Evolutionary conservation across 2,329 filamentous ascomycete species (phyloP).

Genomic region (Exophiala bonariae): DNA sequence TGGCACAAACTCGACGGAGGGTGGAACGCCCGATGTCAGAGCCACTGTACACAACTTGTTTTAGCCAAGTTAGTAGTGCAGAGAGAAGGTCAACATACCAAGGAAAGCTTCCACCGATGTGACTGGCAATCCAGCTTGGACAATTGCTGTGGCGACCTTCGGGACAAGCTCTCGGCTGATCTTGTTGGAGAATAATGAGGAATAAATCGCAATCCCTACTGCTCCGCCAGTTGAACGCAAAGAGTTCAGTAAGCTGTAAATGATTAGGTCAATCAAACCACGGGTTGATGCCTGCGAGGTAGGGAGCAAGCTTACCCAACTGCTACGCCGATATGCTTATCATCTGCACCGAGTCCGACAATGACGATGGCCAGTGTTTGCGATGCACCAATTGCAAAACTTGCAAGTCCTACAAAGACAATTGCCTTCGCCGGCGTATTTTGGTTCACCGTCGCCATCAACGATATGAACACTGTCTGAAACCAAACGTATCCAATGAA

Average conservation of each 20-base stretch:
- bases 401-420: slow-evolving; percentile 2
- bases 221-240: slow-evolving; percentile 1
- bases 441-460: slow-evolving; percentile 4
- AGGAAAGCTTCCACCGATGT: slow-evolving; percentile 3
- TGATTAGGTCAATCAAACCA: neutral
- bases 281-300: no score
- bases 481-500: neutral
- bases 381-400: neutral
- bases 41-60: neutral
- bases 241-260: slow-evolving; percentile 2
- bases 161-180: neutral
- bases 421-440: slow-evolving; percentile 7
- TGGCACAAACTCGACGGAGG: neutral
- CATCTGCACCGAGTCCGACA: slow-evolving; percentile 3
- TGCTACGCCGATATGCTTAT: slow-evolving; percentile 8
- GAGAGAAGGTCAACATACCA: slow-evolving; percentile 1
- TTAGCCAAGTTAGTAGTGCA: neutral
- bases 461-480: neutral
- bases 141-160: neutral
- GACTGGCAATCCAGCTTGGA: slow-evolving; percentile 5
- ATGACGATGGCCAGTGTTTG: slow-evolving; percentile 1
- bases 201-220: slow-evolving; percentile 5
- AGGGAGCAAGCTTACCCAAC: neutral
- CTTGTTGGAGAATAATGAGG: neutral
- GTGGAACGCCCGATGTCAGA: neutral